A percentile compares a stretch with the other conserved stretches of the same genome.
Evolutionary conservation across 2,329 filamentous ascomycete genomes (phyloP).

Genomic region (Emmonsiellopsis sp.): DNA sequence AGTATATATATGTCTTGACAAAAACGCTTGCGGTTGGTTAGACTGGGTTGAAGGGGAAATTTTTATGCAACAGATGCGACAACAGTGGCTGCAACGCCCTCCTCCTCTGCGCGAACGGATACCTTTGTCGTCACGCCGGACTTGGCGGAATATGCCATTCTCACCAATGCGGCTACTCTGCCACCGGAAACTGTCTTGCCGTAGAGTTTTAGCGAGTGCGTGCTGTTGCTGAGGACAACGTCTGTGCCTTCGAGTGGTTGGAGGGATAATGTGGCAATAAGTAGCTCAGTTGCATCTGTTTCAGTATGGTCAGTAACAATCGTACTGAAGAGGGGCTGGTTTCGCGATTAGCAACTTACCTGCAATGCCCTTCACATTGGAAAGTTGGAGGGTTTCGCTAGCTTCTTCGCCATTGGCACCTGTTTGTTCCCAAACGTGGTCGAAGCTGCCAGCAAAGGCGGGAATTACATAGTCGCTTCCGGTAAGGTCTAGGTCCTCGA

Average conservation of each 20-base stretch:
- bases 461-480: slow-evolving; percentile 93
- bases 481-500: slow-evolving; percentile 82
- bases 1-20: too few species aligned
- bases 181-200: slow-evolving; percentile 91
- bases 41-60: slow-evolving; percentile 7
- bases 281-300: slow-evolving; percentile 82
- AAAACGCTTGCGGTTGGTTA: too few species aligned
- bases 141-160: slow-evolving; percentile 92
- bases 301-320: slow-evolving; percentile 6
- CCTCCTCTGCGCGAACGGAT: slow-evolving; percentile 82
- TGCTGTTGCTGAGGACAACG: slow-evolving; percentile 76
- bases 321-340: not conserved
- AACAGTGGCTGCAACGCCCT: slow-evolving; percentile 75
- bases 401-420: slow-evolving; percentile 82
- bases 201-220: slow-evolving; percentile 89
- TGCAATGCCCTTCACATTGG: slow-evolving; percentile 81
- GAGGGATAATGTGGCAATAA: slow-evolving; percentile 76
- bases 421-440: slow-evolving; percentile 89
- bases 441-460: slow-evolving; percentile 89
- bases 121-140: slow-evolving; percentile 95
- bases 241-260: slow-evolving; percentile 94
- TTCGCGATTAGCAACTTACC: slow-evolving; percentile 48
- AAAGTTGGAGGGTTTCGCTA: slow-evolving; percentile 81
- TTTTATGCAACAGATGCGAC: slow-evolving; percentile 72
- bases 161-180: slow-evolving; percentile 73